Conservation (phyloP, 2,329 filamentous ascomycete species). For the Penicillium sp. region DNA sequence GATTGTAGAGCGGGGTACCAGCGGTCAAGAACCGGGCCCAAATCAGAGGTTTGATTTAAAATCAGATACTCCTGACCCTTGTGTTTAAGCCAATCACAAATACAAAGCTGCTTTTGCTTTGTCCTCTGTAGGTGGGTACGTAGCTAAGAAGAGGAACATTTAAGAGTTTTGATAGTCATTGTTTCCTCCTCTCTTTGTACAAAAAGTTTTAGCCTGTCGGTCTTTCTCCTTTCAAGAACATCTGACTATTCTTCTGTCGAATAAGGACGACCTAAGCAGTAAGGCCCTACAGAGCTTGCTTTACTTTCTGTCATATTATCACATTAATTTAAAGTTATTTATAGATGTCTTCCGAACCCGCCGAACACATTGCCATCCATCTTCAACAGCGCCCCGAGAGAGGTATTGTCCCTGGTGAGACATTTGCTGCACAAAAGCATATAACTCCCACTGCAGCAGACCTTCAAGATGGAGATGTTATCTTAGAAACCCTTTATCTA, state of each 20-base stretch:
- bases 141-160: not conserved
- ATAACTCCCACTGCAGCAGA: not conserved
- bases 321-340: not conserved
- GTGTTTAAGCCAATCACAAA: not conserved
- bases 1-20: too few species aligned
- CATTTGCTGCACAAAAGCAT: not conserved
- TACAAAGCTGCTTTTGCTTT: not conserved
- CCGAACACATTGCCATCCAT: not conserved
- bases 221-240: too few species aligned
- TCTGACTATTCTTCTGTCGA: constrained; percentile 33
- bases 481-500: not conserved
- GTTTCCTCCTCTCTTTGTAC: not conserved
- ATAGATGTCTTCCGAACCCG: not conserved
- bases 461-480: not conserved
- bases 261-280: constrained; percentile 2
- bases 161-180: too few species aligned
- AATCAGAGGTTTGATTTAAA: not conserved
- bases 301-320: not conserved
- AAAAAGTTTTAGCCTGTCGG: not conserved
- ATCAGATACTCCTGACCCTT: not conserved
- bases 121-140: not conserved
- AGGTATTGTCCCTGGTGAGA: not conserved
- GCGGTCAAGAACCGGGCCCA: too few species aligned
- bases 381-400: not conserved
- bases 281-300: not conserved